Evolutionary conservation across 257 asterid species (phyloP), one percentile per base, ranked within the genome.

Genomic region (Cinchona pubescens): DNA sequence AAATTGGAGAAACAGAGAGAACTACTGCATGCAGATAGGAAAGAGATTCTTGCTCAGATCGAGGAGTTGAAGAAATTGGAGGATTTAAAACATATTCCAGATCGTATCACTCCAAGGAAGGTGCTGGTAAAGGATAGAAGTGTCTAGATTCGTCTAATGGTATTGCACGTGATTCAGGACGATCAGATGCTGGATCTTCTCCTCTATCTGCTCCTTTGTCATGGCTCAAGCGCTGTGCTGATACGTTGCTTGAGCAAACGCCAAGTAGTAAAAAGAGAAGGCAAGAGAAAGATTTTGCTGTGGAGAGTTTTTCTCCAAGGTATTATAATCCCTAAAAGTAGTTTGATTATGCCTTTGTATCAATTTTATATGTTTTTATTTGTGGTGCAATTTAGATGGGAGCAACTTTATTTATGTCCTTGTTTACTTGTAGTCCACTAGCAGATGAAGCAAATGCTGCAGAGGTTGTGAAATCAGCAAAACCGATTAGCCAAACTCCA

Each of bases 1-100:
- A 95, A 88, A 79, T 80, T 95, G 83, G 99, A 91, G 90, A 91
- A 91, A 80, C 98, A 95, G 83, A 87, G 99, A 84, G 97, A 91
- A 82, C 83, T 87, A 62, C 85, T 95, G 40, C 92, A 82, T 67
- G 91, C 92, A 73, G 99, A 95, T 69, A 86, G 99, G 77, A 85
- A 82, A 80, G 96, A 91, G 71, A 92, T 95, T 73, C 88, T 92
- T 76, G 72, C 87, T 80, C 97, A 85, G 83, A 92, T 87, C 38
- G 96, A 89, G 70, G 85, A 80, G 75, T 80, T 95, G 86, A 92
- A 85, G 83, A 87, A 85, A 60, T 83, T 95, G 84, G 97, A 95
- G 87, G 96, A 86, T 67, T 32, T 90, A 49, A 91, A 91, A 83
- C 88, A 82, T 4, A 84, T 70, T 53, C 85, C 94, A 35, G 96